Evolutionary conservation across 345 rosid species (phyloP).

Genomic region (Salix exigua): DNA sequence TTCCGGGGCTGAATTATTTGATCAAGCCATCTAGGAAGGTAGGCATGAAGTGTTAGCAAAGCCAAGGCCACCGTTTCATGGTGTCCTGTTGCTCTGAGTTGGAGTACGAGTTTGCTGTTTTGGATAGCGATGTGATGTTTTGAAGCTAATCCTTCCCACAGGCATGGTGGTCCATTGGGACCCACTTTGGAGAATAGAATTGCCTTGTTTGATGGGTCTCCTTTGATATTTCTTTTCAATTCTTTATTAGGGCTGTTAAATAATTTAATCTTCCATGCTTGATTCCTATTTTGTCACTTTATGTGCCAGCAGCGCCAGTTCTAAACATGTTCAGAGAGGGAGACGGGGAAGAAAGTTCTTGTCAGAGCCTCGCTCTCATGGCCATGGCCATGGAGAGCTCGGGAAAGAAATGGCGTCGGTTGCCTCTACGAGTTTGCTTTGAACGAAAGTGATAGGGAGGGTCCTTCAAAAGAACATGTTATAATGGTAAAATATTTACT

Average conservation of each 20-base stretch:
- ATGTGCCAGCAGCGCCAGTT: neutral
- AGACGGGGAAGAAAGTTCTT: neutral
- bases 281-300: neutral
- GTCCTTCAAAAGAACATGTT: no score
- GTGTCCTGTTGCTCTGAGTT: constrained; percentile 31
- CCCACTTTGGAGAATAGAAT: constrained; percentile 23
- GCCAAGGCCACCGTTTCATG: constrained; percentile 27
- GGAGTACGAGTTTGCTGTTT: neutral
- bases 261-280: neutral
- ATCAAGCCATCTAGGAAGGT: constrained; percentile 28
- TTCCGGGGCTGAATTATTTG: constrained; percentile 22
- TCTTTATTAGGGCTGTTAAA: neutral
- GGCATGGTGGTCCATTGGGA: constrained; percentile 30
- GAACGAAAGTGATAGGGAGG: constrained; percentile 12
- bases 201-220: constrained; percentile 7
- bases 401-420: constrained; percentile 3
- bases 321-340: neutral
- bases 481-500: no score
- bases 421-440: constrained; percentile 34
- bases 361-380: neutral
- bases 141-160: constrained; percentile 31
- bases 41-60: constrained; percentile 24
- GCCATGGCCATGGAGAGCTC: neutral
- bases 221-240: constrained; percentile 23
- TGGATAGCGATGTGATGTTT: constrained; percentile 3